Evolutionary conservation across 257 asterid genomes (phyloP), one percentile per base, ranked within the genome.

Genomic region (Fraxinus excelsior): DNA sequence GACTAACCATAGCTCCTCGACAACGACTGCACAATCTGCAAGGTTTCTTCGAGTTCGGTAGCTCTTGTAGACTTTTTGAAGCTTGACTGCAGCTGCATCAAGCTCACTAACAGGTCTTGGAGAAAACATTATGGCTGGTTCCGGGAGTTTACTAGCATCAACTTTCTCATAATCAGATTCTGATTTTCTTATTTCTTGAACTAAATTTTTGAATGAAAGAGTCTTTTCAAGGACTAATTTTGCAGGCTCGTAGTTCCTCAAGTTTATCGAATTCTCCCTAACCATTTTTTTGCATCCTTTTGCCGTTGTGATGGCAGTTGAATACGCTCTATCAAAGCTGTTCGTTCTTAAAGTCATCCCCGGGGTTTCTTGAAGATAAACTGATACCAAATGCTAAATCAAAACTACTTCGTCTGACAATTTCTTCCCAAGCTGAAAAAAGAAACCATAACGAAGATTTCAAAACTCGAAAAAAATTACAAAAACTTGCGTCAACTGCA

Each of bases 181-280:
- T 14, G 86, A 42, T 72, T 80, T 80, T 51, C 34, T 79, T 4
- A 67, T 53, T 14, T 84, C 87, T 74, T 80, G 86, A 79, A 88
- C 83, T 34, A 94, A 76, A 80, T 83, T 85, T 80, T 86, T 92
- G 86, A 94, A 92, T 6, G 98, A 92, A 71, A 87, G 89, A 0
- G 92, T 82, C 42, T 79, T 80, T 81, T 86, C 80, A 25, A 94
- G 90, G 35, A 81, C 83, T 71, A 94, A 75, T 74, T 87, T 92
- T 7, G 77, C 81, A 2, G 99, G 97, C 80, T 94, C 97, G 40
- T 85, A 85, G 72, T 80, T 79, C 66, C 77, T 81, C 69, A 94
- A 76, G 46, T 85, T 90, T 34, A 92, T 88, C 0, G 91, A 73
- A 72, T 92, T 92, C 71, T 91, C 91, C 65, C 91, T 73, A n/a